These are phyloP conservation scores for Pseudogymnoascus sp. DNA, from an alignment of 2,329 filamentous ascomycete genomes.

Conservation along the genomic window DNA sequence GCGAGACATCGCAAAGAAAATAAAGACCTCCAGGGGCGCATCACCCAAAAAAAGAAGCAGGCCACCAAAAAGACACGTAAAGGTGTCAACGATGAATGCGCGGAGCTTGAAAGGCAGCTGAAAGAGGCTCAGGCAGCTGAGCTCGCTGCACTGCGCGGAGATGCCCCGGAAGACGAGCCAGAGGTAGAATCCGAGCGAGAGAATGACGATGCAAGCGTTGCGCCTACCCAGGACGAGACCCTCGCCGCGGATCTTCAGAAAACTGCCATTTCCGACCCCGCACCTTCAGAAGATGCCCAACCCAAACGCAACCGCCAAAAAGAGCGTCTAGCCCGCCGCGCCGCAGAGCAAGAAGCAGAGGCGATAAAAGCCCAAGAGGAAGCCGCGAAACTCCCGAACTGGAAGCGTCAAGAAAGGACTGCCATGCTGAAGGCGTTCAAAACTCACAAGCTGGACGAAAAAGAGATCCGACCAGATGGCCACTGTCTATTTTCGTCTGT, in stretches of 20 bases:
- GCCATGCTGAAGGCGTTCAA: slow-evolving; percentile 64
- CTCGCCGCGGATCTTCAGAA: slow-evolving; percentile 19
- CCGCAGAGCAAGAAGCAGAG: slow-evolving; percentile 71
- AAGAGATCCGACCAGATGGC: slow-evolving; percentile 80
- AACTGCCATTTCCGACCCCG: slow-evolving; percentile 18
- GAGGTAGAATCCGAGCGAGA: neutral
- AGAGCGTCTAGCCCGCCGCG: slow-evolving; percentile 79
- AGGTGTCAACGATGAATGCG: slow-evolving; percentile 69
- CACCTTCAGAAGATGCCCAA: slow-evolving; percentile 17
- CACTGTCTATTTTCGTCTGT: slow-evolving; percentile 93
- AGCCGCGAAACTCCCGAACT: slow-evolving; percentile 66
- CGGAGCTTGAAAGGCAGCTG: slow-evolving; percentile 58
- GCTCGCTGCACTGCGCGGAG: slow-evolving; percentile 37
- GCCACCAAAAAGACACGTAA: slow-evolving; percentile 82
- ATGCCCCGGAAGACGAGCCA: slow-evolving; percentile 9
- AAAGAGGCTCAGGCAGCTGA: slow-evolving; percentile 62
- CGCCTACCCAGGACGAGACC: slow-evolving; percentile 10
- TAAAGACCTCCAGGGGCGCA: slow-evolving; percentile 73
- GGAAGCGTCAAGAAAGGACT: slow-evolving; percentile 60
- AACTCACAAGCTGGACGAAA: slow-evolving; percentile 58
- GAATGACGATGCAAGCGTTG: slow-evolving; percentile 11
- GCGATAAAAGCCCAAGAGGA: slow-evolving; percentile 64
- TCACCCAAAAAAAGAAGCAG: slow-evolving; percentile 94
- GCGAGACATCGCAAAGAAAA: slow-evolving; percentile 81
- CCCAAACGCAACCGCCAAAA: slow-evolving; percentile 82